A percentile compares a stretch with the other conserved stretches of the same genome.
Evolutionary conservation across 345 rosid species (phyloP).

Genomic region (Euphorbia tirucalli): DNA sequence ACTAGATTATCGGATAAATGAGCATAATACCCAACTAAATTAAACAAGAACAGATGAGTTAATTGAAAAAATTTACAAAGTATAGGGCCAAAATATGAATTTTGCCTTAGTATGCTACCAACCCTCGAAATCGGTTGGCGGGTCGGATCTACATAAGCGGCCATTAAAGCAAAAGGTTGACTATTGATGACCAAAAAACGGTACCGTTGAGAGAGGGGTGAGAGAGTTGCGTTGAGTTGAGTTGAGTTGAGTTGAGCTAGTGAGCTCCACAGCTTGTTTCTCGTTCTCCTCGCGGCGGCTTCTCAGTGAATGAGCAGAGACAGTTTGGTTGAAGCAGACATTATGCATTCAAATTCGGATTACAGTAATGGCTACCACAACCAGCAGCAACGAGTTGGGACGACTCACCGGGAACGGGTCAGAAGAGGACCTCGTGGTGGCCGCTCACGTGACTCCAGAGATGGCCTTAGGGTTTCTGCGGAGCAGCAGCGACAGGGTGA

Average conservation of each 20-base stretch:
- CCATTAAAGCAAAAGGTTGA: background rate
- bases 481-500: constrained; percentile 32
- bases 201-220: background rate
- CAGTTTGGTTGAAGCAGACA: background rate
- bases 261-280: background rate
- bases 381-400: constrained; percentile 31
- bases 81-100: no score
- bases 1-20: no score
- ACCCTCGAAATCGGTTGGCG: no score
- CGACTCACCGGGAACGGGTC: constrained; percentile 34
- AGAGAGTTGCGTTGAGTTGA: no score
- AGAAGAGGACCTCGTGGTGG: constrained; percentile 36
- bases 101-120: no score
- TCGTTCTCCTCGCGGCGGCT: background rate
- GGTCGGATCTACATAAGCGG: background rate
- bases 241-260: background rate
- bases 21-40: no score
- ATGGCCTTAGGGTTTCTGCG: constrained; percentile 48
- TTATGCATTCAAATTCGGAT: constrained; percentile 47
- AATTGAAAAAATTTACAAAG: no score
- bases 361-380: constrained; percentile 57
- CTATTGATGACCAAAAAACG: background rate
- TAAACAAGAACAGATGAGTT: no score
- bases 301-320: background rate
- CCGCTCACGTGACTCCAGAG: constrained; percentile 27